A percentile compares a stretch with the other conserved stretches of the same genome.
Conservation (phyloP, 352 stramenopile species). For the Ophiocytium majus region DNA sequence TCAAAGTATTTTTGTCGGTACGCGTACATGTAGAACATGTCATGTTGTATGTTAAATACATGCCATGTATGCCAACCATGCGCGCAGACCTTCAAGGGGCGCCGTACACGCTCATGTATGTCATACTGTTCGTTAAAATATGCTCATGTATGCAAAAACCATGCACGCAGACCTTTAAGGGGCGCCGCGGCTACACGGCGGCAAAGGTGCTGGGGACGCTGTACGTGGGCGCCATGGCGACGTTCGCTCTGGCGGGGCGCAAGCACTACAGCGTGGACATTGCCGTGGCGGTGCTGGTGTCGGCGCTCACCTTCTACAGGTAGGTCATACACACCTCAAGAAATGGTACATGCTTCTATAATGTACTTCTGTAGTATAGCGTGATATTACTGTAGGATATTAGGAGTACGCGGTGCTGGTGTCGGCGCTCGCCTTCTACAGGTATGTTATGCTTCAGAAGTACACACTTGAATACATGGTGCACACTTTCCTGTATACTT, state of each 20-base stretch:
- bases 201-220: slow-evolving; percentile 18
- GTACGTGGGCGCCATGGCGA: slow-evolving; percentile 35
- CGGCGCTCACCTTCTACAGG: slow-evolving; percentile 35
- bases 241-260: slow-evolving; percentile 35
- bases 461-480: too few relatives aligned
- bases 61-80: background rate
- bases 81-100: background rate
- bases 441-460: too few relatives aligned
- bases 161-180: background rate
- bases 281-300: slow-evolving; percentile 30
- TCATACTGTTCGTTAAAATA: background rate
- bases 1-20: background rate
- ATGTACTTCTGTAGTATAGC: too few relatives aligned
- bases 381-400: too few relatives aligned
- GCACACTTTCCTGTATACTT: too few relatives aligned
- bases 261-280: slow-evolving; percentile 50
- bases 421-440: slow-evolving; percentile 32
- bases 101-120: background rate
- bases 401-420: slow-evolving; percentile 36
- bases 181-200: background rate
- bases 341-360: too few relatives aligned
- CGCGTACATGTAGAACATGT: background rate
- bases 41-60: background rate
- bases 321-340: slow-evolving; percentile 7
- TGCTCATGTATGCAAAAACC: background rate